Evolutionary conservation across 2,329 filamentous ascomycete species (phyloP).

Genomic region (Colletotrichum sp.): DNA sequence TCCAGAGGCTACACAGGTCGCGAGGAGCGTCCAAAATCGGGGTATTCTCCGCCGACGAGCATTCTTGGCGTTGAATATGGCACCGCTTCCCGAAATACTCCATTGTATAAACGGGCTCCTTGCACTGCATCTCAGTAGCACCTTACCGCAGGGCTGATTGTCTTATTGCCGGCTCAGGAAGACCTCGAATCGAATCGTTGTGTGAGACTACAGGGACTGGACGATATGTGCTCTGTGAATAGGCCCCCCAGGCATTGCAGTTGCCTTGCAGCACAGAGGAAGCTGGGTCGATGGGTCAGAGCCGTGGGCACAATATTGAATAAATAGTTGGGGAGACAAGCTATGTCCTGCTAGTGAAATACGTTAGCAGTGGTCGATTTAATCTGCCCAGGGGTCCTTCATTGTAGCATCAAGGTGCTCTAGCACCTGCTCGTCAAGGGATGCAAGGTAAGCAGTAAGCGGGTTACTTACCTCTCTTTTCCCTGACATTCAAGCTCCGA

Average conservation of each 20-base stretch:
- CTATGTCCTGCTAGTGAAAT: neutral
- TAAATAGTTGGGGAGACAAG: neutral
- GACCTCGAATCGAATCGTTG: neutral
- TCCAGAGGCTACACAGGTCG: neutral
- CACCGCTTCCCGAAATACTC: neutral
- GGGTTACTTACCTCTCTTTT: neutral
- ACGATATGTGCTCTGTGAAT: neutral
- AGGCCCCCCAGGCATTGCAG: neutral
- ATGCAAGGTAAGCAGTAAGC: neutral
- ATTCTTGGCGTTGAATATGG: neutral
- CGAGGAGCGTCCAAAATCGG: neutral
- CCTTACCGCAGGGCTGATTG: neutral
- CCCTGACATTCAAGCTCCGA: neutral
- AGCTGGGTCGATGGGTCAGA: neutral
- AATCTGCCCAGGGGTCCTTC: neutral
- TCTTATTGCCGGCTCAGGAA: neutral
- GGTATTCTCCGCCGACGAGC: neutral
- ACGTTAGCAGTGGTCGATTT: neutral
- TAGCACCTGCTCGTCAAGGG: neutral
- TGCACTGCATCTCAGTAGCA: neutral
- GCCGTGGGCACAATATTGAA: neutral
- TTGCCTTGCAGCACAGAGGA: neutral
- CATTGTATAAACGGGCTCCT: neutral
- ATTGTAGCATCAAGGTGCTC: neutral
- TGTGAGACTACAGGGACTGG: neutral